Conservation (phyloP, 2,329 filamentous ascomycete genomes). For the Trichophyton simii region DNA sequence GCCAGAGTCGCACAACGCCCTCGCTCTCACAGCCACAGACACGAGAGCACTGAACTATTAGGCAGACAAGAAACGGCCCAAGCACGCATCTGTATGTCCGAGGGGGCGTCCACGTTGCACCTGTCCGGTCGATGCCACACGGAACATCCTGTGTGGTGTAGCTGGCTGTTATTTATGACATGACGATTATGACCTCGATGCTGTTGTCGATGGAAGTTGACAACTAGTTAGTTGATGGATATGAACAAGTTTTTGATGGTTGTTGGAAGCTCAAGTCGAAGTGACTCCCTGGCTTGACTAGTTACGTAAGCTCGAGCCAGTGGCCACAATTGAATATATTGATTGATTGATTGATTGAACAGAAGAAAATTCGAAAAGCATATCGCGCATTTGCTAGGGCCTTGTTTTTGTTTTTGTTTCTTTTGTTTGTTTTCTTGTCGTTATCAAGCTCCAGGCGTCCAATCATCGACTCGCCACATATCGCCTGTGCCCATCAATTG, state of each 20-base stretch:
- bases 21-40: background rate
- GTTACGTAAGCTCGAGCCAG: background rate
- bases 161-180: background rate
- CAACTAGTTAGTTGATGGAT: background rate
- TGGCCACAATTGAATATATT: background rate
- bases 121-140: background rate
- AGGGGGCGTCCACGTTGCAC: background rate
- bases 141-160: background rate
- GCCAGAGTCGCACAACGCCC: background rate
- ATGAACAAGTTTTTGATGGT: background rate
- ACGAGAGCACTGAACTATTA: constrained; percentile 1
- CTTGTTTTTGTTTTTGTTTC: background rate
- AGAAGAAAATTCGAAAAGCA: background rate
- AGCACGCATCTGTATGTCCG: background rate
- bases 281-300: too few species aligned
- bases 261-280: background rate
- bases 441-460: background rate
- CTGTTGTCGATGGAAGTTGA: background rate
- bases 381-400: background rate
- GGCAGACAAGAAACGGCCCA: background rate
- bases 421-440: background rate
- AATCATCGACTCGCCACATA: constrained; percentile 2
- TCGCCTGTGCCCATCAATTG: background rate
- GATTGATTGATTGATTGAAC: background rate
- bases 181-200: background rate